Evolutionary conservation across 169 alveolate species (phyloP), one percentile per base, ranked within the genome.

Genomic region (Babesia microti): DNA sequence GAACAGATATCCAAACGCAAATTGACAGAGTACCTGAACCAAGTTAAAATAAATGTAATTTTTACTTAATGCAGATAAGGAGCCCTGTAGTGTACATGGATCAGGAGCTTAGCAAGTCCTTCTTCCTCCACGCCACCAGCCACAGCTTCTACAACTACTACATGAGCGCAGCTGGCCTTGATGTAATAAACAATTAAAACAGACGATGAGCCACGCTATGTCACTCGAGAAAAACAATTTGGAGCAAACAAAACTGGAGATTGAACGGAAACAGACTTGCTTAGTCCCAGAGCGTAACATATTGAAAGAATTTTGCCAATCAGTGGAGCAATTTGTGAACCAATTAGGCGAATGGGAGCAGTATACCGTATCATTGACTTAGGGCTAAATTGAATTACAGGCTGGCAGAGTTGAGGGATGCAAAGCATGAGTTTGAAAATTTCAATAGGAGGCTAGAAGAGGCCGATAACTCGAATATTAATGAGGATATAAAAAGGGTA

Each of bases 1-100:
- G 5, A 39, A 23, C 19, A 42, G 11, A 37, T 60, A 7, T 24
- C 19, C 33, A 46, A 56, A 23, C 48, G 30, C 33, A 32, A 46
- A 23, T 11, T 48, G 18, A 11, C 22, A 19, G 51, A 30, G 12
- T 61, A 73, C 43, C 56, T 54, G 26, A 37, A 79, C 12, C 51
- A 53, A 34, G 39, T 70, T 30, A 66, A 65, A 40, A 29, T 51
- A 50, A 46, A 59, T 19, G 66, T 70, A 36, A 12, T 72, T 54
- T 22, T 29, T 37, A 54, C 17, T 33, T 54, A 26, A 21, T 35
- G 14, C 63, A 75, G 72, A 75, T 75, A 6, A 67, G 68, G 28
- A 69, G 67, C 6, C 86, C 86, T 11, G 66, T 80, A 28, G 72
- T 75, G 4, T 76, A 76, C 48, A 66, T 76, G 70, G 86, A 76